Evolutionary conservation across 192 early-diverging fungal genomes (phyloP), one percentile per base, ranked within the genome.

Genomic region (Lunasporangiospora selenospora): DNA sequence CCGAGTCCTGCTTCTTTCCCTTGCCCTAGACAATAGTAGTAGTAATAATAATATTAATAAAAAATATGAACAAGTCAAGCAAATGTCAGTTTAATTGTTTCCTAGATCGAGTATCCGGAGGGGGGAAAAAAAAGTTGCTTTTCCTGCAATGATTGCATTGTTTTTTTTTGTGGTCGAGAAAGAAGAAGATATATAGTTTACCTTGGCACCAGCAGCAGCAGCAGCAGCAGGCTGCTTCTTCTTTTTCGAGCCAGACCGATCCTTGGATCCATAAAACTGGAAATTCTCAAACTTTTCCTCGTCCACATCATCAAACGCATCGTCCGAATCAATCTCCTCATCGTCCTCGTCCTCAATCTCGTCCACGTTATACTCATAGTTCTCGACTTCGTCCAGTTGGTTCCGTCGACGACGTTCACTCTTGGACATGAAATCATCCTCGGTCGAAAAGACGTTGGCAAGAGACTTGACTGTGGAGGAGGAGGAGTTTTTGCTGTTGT

Each of bases 301-400:
- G 56, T 96, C 94, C 41, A 80, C 82, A 13, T 88, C 88, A 46
- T 93, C 84, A 78, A 96, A 96, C 6, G 94, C 94, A 27, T 90
- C 93, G 60, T 98, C 95, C 38, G 93, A 92, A 33, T 91, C 88
- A 44, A 97, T 95, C 53, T 97, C 95, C 63, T 98, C 95, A 62
- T 98, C 95, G 66, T 98, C 94, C 53, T 95, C 93, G 5, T 85
- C 80, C 23, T 90, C 85, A 33, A 97, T 92, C 23, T 84, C 77
- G 34, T 88, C 90, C 6, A 86, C 82, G 50, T 93, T 83, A 75
- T 90, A 93, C 56, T 90, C 87, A 43, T 85, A 81, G 58, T 86
- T 87, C 12, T 86, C 85, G 36, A 88, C 83, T 38, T 82, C 75
- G 49, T 90, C 89, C 47, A 87, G 53, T 19, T 67, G 59, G 50